Conservation (phyloP, 768 basidiomycete species). For the Erythrobasidium yunnanense region DNA sequence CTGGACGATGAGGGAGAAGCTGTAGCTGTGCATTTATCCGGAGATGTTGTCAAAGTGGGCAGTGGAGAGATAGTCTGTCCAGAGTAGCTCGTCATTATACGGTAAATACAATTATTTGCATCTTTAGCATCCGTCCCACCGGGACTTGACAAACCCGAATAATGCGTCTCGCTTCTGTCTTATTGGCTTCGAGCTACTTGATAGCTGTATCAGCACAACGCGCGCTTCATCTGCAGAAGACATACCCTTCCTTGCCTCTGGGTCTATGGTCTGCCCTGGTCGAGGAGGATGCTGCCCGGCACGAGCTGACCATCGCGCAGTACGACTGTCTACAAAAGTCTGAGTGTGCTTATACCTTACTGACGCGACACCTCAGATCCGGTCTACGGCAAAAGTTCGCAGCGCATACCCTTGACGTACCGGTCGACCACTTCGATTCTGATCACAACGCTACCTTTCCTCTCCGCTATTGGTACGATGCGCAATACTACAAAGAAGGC, state of each 20-base stretch:
- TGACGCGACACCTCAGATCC: not conserved
- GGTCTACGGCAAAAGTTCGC: slow-evolving; percentile 9
- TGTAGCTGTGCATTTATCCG: not conserved
- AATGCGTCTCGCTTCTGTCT: too few species aligned
- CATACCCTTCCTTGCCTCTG: not conserved
- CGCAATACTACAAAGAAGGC: slow-evolving; percentile 61
- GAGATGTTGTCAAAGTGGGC: slow-evolving; percentile 9
- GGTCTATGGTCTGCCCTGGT: slow-evolving; percentile 3
- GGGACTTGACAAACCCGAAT: too few species aligned
- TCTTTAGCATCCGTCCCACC: too few species aligned
- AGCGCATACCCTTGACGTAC: slow-evolving; percentile 5
- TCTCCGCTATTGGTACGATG: slow-evolving; percentile 88
- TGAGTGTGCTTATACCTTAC: not conserved
- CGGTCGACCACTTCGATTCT: slow-evolving; percentile 20
- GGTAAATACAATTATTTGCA: not conserved
- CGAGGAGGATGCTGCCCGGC: not conserved
- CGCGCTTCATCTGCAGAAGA: not conserved
- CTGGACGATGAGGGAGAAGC: not conserved
- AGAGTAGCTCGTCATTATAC: not conserved
- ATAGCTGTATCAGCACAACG: too few species aligned
- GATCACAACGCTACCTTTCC: slow-evolving; percentile 53
- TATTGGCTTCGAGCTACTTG: too few species aligned
- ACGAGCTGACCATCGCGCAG: not conserved
- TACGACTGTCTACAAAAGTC: not conserved
- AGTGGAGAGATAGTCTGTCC: not conserved